Conservation (phyloP, 345 rosid genomes). For the Salix exigua region DNA sequence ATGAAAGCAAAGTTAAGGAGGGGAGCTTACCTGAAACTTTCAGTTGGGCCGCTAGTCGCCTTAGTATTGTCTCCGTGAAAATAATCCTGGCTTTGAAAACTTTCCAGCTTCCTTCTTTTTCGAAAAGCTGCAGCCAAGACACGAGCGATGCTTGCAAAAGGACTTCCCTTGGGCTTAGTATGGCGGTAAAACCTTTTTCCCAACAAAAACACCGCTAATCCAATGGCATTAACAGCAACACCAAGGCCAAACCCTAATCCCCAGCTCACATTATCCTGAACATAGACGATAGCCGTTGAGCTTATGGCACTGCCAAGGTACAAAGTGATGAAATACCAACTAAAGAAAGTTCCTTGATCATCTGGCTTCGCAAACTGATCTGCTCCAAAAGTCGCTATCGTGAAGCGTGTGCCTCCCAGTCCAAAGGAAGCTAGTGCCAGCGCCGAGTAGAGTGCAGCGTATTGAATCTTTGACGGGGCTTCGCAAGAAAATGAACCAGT, state of each 20-base stretch:
- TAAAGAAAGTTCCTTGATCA: conserved; percentile 44
- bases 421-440: conserved; percentile 33
- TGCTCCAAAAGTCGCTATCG: conserved; percentile 38
- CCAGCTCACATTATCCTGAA: conserved; percentile 51
- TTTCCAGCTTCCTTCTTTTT: conserved; percentile 32
- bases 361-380: conserved; percentile 38
- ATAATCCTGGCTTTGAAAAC: conserved; percentile 35
- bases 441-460: conserved; percentile 38
- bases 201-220: conserved; percentile 24
- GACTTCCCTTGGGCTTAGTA: conserved; percentile 45
- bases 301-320: conserved; percentile 21
- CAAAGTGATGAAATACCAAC: conserved; percentile 39
- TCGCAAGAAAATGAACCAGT: conserved; percentile 27
- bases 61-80: conserved; percentile 6
- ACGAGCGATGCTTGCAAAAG: conserved; percentile 34
- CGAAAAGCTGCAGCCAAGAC: conserved; percentile 39
- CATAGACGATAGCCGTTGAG: conserved; percentile 33
- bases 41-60: conserved; percentile 7
- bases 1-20: no score
- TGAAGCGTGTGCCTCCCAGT: conserved; percentile 36
- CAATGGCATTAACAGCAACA: conserved; percentile 24
- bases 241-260: conserved; percentile 45
- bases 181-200: conserved; percentile 39
- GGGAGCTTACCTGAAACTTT: conserved; percentile 34
- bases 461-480: conserved; percentile 30